A percentile compares a stretch with the other conserved stretches of the same genome.
Evolutionary conservation across 768 basidiomycete genomes (phyloP).

Genomic region (Lactifluus volemus): DNA sequence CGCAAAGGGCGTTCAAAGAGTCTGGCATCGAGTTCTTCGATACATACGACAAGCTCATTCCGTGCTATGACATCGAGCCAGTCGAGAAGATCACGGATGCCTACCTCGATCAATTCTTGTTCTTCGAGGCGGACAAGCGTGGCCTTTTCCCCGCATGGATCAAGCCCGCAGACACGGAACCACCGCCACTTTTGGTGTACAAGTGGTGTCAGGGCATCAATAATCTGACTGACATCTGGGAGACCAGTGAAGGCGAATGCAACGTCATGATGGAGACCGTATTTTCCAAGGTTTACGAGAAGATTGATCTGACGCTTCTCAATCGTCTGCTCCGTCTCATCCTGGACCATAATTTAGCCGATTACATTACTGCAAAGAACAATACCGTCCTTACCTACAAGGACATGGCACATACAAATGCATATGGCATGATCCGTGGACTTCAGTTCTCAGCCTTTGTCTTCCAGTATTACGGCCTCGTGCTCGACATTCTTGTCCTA

Average conservation of each 20-base stretch:
- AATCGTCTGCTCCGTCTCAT: conserved; percentile 94
- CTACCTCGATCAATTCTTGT: conserved; percentile 96
- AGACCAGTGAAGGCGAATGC: conserved; percentile 95
- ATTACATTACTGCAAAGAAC: conserved; percentile 99
- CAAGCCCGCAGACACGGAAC: conserved; percentile 94
- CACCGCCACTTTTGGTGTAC: conserved; percentile 93
- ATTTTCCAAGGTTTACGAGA: conserved; percentile 96
- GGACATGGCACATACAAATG: conserved; percentile 98
- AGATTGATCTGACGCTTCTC: conserved; percentile 92
- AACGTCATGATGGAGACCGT: conserved; percentile 99
- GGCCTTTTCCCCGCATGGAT: conserved; percentile 99
- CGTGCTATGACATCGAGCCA: conserved; percentile 98
- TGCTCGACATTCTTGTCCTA: conserved; percentile 90
- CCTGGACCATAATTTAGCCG: conserved; percentile 96
- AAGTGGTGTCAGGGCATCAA: conserved; percentile 99
- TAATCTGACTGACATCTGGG: conserved; percentile 97
- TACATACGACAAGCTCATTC: conserved; percentile 96
- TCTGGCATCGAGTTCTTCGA: conserved; percentile 96
- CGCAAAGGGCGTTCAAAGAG: conserved; percentile 98
- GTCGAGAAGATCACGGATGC: conserved; percentile 99
- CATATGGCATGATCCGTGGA: conserved; percentile 93
- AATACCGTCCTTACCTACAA: conserved; percentile 94
- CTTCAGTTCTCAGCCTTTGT: conserved; percentile 98
- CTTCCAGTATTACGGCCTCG: conserved; percentile 97
- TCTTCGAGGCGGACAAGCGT: conserved; percentile 98